Evolutionary conservation across 179 eudicot species (phyloP).

Genomic region (Spinacia oleracea): DNA sequence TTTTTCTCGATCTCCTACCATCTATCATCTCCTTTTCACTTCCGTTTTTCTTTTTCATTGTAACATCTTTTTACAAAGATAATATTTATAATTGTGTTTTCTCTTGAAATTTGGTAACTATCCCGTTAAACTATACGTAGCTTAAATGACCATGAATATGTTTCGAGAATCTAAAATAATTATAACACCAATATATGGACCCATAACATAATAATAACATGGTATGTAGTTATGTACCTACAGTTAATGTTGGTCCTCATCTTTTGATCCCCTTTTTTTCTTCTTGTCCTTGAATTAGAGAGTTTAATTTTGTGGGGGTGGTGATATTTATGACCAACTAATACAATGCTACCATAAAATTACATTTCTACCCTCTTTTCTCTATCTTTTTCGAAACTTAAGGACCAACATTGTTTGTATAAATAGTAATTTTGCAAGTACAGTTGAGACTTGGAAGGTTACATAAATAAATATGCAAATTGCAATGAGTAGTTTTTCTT

Average conservation of each 20-base stretch:
- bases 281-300: conserved; percentile 3
- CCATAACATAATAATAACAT: neutral
- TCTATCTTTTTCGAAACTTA: neutral
- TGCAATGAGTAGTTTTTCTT: conserved; percentile 28
- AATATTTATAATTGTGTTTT: too few species aligned
- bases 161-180: conserved; percentile 14
- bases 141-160: conserved; percentile 2
- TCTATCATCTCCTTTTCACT: too few species aligned
- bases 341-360: neutral
- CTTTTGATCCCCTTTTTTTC: neutral
- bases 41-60: too few species aligned
- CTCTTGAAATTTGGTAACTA: too few species aligned
- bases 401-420: neutral
- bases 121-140: too few species aligned
- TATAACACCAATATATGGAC: conserved; percentile 1
- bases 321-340: conserved; percentile 26
- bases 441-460: too few species aligned
- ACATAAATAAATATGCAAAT: conserved; percentile 5
- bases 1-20: too few species aligned
- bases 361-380: neutral
- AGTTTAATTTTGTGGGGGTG: conserved; percentile 15
- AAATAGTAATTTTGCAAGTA: conserved; percentile 24
- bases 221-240: neutral
- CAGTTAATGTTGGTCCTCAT: neutral
- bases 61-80: too few species aligned